Evolutionary conservation across 495 filamentous ascomycete genomes (phyloP), one percentile per base, ranked within the genome.

Genomic region (Bacidia rubella): DNA sequence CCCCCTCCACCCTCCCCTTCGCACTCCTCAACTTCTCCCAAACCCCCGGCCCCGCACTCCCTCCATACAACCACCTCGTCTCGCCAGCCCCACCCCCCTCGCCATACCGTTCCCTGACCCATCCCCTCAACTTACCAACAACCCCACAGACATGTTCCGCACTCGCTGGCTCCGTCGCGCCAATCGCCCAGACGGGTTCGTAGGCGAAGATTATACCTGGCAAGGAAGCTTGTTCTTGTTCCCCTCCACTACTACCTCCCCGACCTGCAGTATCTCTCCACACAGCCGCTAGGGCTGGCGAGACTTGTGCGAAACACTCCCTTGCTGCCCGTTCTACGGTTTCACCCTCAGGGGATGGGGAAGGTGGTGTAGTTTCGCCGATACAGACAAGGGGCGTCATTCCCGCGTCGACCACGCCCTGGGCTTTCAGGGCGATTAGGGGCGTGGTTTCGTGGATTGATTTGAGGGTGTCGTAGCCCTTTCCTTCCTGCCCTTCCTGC

Each of bases 161-260:
- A 9, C 70, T 68, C 2, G 87, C 87, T n/a, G 87, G 86, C 57
- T 79, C 71, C 0, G 69, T 67, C 24, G 84, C 75, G 2, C 87
- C 87, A 66, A 93, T 93, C 0, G 86, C 87, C 87, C 87, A 93
- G 1, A 90, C 85, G 11, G 87, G 87, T 69, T 94, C 87, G 63
- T 94, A 94, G 2, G 86, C 87, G 38, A 92, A 73, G 12, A 90
- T 79, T n/a, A n/a, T n/a, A n/a, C n/a, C n/a, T n/a, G n/a, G n/a
- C n/a, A n/a, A n/a, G 19, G 90, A 75, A n/a, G 87, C 78, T 1
- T 7, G 15, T 44, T n/a, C 41, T 9, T 44, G 7, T 44, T 44
- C 41, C 9, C 15, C 41, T 39, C 32, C 32, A 9, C 32, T n/a
- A 9, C n/a, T n/a, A 17, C 20, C 41, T 44, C 15, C 19, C 20